Base-by-base conservation (phyloP, 1,284 basidiomycete genomes). In the Naganishia sp. region DNA sequence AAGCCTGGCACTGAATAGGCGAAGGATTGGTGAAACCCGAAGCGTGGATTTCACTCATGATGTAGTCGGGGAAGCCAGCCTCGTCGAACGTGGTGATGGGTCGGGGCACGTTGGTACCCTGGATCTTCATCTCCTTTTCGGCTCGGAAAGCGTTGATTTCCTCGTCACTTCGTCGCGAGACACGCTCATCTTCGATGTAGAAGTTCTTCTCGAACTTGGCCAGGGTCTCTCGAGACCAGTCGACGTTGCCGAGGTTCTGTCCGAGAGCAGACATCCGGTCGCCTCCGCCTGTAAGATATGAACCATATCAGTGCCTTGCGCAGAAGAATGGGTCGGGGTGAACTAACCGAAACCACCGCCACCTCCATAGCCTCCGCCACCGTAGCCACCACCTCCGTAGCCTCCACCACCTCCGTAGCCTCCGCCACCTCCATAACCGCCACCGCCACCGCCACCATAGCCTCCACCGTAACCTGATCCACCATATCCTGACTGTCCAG, bases 1-100 rank as follows among this genome's bases (percentile, higher is more conserved):
- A 98, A 13, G 94, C 91, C 79, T 99, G 95, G 76, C 94, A 95
- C 80, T 99, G 95, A 76, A 99, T 98, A 63, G 96, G 87, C 2
- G 94, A 94, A 0, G 95, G 95, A 4, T 85, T 79, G 54, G 85
- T 80, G 82, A 99, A 99, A 63, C 95, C 95, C 81, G 96, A 92
- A 36, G 92, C 90, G 71, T 86, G 88, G 79, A 99, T 95, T 68
- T 95, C 93, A 64, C 86, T 82, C 87, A 97, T 87, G 72, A 99
- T 87, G 80, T 98, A 98, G 73, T 97, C 93, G 45, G 95, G 95
- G 82, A 94, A 95, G 66, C 91, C 94, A 72, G 89, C 87, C 82
- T 99, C 95, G 65, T 97, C 93, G 77, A 99, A 99, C 52, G 87
- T 86, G 64, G 88, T 87, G 70, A 99, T 88, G 46, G 95, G 95